A percentile compares a stretch with the other conserved stretches of the same genome.
Conservation (phyloP, 306 rosid genomes). For the Oxytropis ochrocephala region DNA sequence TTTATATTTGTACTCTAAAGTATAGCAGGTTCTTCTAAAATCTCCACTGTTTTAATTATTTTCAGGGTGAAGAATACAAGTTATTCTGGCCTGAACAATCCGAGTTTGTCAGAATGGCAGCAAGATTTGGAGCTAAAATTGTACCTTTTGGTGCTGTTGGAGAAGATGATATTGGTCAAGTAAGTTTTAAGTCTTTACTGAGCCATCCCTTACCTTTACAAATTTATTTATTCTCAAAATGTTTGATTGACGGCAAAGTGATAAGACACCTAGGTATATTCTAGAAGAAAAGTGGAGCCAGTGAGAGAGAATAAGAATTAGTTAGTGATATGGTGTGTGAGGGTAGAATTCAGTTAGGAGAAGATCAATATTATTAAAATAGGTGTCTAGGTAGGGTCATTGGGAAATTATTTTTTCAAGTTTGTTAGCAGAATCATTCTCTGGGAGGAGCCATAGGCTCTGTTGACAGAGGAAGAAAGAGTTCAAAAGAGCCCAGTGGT, state of each 20-base stretch:
- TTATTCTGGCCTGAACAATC: slow-evolving; percentile 91
- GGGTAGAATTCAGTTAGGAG: too few relatives aligned
- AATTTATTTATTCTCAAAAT: background rate
- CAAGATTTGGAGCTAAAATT: slow-evolving; percentile 89
- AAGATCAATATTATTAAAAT: too few relatives aligned
- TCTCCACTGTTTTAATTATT: slow-evolving; percentile 1
- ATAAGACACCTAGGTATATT: too few relatives aligned
- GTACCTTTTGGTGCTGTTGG: slow-evolving; percentile 88
- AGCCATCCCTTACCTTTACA: background rate
- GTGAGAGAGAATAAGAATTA: too few relatives aligned
- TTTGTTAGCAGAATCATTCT: too few relatives aligned
- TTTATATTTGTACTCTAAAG: slow-evolving; percentile 5
- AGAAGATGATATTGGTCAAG: slow-evolving; percentile 79
- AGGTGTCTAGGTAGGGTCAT: too few relatives aligned
- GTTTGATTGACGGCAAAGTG: background rate
- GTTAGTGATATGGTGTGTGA: too few relatives aligned
- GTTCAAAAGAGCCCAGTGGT: too few relatives aligned
- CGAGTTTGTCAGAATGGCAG: slow-evolving; percentile 94
- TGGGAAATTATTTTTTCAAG: too few relatives aligned
- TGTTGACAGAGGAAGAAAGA: too few relatives aligned
- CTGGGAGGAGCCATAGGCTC: too few relatives aligned
- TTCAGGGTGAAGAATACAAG: slow-evolving; percentile 85
- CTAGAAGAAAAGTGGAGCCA: too few relatives aligned
- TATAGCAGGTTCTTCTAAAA: background rate
- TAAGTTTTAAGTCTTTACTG: slow-evolving; percentile 29